Base-by-base conservation (phyloP, 2,329 filamentous ascomycete species). In the Cordyceps tenuipes region DNA sequence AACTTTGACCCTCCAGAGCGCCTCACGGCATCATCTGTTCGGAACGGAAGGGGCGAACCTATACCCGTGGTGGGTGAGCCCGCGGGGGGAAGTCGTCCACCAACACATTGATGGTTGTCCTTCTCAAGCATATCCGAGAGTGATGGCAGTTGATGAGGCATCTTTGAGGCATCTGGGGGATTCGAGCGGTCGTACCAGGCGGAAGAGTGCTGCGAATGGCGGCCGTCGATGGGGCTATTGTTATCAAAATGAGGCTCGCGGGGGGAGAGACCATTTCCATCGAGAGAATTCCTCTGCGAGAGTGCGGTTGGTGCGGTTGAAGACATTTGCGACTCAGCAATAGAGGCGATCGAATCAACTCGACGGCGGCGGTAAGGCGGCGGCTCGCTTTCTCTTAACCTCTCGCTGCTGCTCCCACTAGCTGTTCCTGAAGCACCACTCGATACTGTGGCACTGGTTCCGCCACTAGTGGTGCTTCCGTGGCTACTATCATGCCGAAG, bases 351-450 rank as follows among this genome's bases (percentile, higher is more conserved):
- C 15, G 81, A 83, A 48, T 75, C 75, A 48, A 81, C 68, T 50
- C 80, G 73, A 62, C 80, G 77, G 51, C 77, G 76, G 9, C 77
- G 73, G 39, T 69, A 70, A 12, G 76, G 73, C 4, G 79, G 76
- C 48, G 77, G 75, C 59, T 82, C 80, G 57, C 77, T 81, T 21
- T 76, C 78, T 21, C 70, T 73, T 41, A 76, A 69, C 62, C 76
- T 77, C 41, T 82, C 79, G 31, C 76, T 78, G 21, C 77, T 74
- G 55, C 78, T 81, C 4, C 71, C 72, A n/a, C 75, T 77, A 53
- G 49, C 31, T 12, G 57, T 59, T 41, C 72, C 71, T 47, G 72
- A 72, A 17, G 74, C 76, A 56, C 72, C 71, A 47, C 72, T 64
- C 15, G 72, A 70, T 8, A 65, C 68, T 36, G 68, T 70, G 0